Evolutionary conservation across 2,329 filamentous ascomycete species (phyloP).

Genomic region (Zasmidium citrigriseum): DNA sequence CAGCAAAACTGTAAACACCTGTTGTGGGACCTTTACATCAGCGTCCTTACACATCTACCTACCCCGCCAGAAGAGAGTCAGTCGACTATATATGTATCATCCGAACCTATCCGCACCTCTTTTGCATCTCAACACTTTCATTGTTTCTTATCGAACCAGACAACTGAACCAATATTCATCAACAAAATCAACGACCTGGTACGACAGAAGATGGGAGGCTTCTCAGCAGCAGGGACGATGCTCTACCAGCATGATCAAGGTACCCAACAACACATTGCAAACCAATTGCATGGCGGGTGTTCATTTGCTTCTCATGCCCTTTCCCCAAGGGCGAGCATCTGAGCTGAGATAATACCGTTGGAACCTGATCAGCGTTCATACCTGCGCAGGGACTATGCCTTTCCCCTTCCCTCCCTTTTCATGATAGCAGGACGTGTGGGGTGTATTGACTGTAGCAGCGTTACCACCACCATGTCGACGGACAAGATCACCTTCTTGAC

Average conservation of each 20-base stretch:
- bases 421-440: slow-evolving; percentile 21
- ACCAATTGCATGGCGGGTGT: slow-evolving; percentile 43
- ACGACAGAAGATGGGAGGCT: slow-evolving; percentile 15
- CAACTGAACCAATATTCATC: not conserved
- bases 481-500: slow-evolving; percentile 84
- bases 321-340: slow-evolving; percentile 18
- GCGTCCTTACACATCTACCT: not conserved
- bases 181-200: slow-evolving; percentile 10
- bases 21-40: slow-evolving; percentile 8
- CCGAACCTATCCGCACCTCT: not conserved
- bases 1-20: slow-evolving; percentile 7
- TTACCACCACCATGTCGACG: slow-evolving; percentile 70
- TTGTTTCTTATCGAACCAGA: not conserved
- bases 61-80: slow-evolving; percentile 5
- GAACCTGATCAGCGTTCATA: slow-evolving; percentile 85
- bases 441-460: slow-evolving; percentile 54
- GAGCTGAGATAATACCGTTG: slow-evolving; percentile 76
- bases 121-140: not conserved
- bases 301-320: slow-evolving; percentile 22
- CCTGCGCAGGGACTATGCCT: slow-evolving; percentile 83
- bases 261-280: slow-evolving; percentile 18
- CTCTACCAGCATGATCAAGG: slow-evolving; percentile 21
- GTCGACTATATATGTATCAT: not conserved
- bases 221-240: slow-evolving; percentile 8
- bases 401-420: slow-evolving; percentile 50